A percentile compares a stretch with the other conserved stretches of the same genome.
phyloP scores from a whole-genome alignment of 2,329 filamentous ascomycete genomes.

The Ophiocordyceps unilateralis region DNA sequence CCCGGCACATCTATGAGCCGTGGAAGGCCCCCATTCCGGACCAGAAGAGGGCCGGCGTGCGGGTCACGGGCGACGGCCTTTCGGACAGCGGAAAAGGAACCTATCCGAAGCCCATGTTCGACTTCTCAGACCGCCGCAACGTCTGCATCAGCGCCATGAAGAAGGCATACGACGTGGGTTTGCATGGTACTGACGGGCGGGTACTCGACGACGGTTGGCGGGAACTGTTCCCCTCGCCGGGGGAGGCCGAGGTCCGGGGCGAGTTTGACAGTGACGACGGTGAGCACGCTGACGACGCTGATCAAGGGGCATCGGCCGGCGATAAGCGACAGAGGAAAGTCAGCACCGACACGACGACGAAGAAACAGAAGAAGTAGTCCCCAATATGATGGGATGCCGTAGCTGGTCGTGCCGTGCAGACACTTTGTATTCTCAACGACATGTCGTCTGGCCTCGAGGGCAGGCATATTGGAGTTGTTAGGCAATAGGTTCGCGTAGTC shows the following conservation, averaged over 20 bases:
- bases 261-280: conserved; percentile 16
- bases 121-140: conserved; percentile 45
- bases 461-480: not conserved
- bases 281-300: conserved; percentile 14
- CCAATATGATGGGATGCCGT: not conserved
- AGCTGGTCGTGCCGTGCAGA: too few species aligned
- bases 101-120: conserved; percentile 66
- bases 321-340: conserved; percentile 9
- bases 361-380: conserved; percentile 11
- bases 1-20: conserved; percentile 64
- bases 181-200: conserved; percentile 45
- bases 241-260: conserved; percentile 22
- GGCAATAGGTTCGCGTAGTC: too few species aligned
- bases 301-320: conserved; percentile 5
- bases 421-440: not conserved
- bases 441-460: too few species aligned
- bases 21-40: conserved; percentile 55
- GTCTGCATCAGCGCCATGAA: conserved; percentile 54
- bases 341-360: conserved; percentile 3
- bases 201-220: conserved; percentile 44
- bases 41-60: conserved; percentile 50
- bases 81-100: conserved; percentile 23
- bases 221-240: conserved; percentile 21
- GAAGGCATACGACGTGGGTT: conserved; percentile 44
- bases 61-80: conserved; percentile 37